phyloP scores from a whole-genome alignment of 1,284 basidiomycete genomes.

The Pyrrhoderma lamaoense region DNA sequence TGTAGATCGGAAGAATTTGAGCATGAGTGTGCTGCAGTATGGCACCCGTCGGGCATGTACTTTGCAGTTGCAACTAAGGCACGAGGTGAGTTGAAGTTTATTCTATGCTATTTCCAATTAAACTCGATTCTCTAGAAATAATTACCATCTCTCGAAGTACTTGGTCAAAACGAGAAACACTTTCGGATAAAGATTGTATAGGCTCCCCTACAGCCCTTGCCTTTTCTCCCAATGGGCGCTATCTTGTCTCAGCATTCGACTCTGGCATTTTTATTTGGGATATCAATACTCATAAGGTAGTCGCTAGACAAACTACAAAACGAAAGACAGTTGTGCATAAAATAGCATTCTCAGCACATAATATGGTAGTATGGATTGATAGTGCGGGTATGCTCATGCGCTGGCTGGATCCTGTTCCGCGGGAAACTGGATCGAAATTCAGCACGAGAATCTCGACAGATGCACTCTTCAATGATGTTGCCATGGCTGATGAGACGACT shows the following conservation, averaged over 20 bases:
- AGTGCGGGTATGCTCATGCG: conserved; percentile 69
- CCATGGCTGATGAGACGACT: conserved; percentile 25
- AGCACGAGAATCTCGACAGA: conserved; percentile 28
- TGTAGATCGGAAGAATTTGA: conserved; percentile 51
- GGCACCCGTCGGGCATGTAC: conserved; percentile 88
- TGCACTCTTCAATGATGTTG: conserved; percentile 40
- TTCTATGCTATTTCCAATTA: not conserved
- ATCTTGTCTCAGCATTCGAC: conserved; percentile 74
- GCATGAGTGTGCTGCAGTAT: conserved; percentile 76
- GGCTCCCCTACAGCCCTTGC: conserved; percentile 73
- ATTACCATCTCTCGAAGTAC: conserved; percentile 61
- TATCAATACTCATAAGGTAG: conserved; percentile 50
- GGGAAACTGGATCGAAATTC: conserved; percentile 32
- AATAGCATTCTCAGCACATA: conserved; percentile 73
- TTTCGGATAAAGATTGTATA: conserved; percentile 50
- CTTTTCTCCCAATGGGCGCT: conserved; percentile 86
- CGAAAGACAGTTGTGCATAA: conserved; percentile 50
- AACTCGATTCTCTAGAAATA: conserved; percentile 49
- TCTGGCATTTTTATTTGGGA: conserved; percentile 62
- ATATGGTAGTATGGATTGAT: conserved; percentile 86
- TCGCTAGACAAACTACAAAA: conserved; percentile 43
- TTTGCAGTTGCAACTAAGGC: conserved; percentile 80
- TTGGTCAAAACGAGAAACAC: conserved; percentile 65
- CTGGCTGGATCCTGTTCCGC: conserved; percentile 73
- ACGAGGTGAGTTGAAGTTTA: conserved; percentile 52